These are phyloP conservation scores for Talaromyces marneffei DNA, from an alignment of 2,329 filamentous ascomycete species.

Conservation along the genomic window DNA sequence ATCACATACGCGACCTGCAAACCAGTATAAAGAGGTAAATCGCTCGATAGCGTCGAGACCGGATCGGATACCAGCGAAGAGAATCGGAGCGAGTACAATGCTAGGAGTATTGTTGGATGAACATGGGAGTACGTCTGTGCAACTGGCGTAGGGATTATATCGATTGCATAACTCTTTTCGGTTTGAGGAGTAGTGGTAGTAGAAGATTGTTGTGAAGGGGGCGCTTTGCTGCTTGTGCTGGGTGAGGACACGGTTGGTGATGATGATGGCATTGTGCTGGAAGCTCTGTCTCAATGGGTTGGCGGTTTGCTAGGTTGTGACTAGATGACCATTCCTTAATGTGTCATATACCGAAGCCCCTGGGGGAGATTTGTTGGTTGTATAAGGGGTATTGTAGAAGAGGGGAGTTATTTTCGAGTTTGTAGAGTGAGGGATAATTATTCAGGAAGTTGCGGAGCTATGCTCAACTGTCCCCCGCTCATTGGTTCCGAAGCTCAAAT, in stretches of 20 bases:
- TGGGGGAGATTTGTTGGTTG: not conserved
- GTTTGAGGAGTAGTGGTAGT: not conserved
- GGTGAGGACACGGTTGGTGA: slow-evolving; percentile 8
- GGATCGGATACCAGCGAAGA: slow-evolving; percentile 63
- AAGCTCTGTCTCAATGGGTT: not conserved
- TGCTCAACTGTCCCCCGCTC: not conserved
- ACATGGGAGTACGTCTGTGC: slow-evolving; percentile 56
- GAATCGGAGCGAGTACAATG: slow-evolving; percentile 60
- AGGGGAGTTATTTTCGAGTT: not conserved
- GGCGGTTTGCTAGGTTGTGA: not conserved
- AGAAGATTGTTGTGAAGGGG: not conserved
- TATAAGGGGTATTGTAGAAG: not conserved
- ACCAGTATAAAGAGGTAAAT: slow-evolving; percentile 57
- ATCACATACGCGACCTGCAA: slow-evolving; percentile 58
- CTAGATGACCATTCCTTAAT: not conserved
- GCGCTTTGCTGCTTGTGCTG: slow-evolving; percentile 6
- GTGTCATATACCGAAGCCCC: not conserved
- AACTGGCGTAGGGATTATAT: slow-evolving; percentile 43
- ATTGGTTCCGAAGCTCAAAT: not conserved
- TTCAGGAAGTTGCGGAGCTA: not conserved
- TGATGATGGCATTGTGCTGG: slow-evolving; percentile 1
- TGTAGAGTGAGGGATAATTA: not conserved
- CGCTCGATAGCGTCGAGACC: slow-evolving; percentile 54
- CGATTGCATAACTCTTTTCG: slow-evolving; percentile 37
- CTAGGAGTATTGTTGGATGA: slow-evolving; percentile 63